Evolutionary conservation across 768 basidiomycete species (phyloP).

Genomic region (Russula emetica): DNA sequence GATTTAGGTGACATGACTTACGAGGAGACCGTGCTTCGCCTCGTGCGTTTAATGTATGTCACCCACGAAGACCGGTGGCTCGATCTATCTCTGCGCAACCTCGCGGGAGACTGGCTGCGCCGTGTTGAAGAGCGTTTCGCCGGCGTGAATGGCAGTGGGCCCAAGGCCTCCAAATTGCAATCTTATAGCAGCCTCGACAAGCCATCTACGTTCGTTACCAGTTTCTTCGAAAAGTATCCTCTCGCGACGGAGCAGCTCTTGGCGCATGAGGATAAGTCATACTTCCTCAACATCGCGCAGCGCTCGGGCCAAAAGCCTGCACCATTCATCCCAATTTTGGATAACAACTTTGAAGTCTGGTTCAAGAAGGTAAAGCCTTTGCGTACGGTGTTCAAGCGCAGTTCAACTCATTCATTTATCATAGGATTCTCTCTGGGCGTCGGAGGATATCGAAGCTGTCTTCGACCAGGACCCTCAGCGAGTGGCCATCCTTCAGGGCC

Average conservation of each 20-base stretch:
- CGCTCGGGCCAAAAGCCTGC: slow-evolving; percentile 97
- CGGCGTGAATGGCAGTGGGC: slow-evolving; percentile 69
- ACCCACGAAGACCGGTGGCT: slow-evolving; percentile 90
- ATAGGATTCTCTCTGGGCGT: slow-evolving; percentile 95
- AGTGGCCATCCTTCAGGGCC: slow-evolving; percentile 96
- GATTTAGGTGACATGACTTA: slow-evolving; percentile 98
- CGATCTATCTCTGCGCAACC: slow-evolving; percentile 84
- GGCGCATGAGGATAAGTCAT: slow-evolving; percentile 89
- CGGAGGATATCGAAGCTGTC: slow-evolving; percentile 97
- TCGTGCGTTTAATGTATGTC: slow-evolving; percentile 94
- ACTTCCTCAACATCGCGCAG: slow-evolving; percentile 94
- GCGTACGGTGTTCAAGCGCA: background rate
- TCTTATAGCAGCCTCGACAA: slow-evolving; percentile 83
- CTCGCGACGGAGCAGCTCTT: slow-evolving; percentile 81
- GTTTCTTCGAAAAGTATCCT: slow-evolving; percentile 84
- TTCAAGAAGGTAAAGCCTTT: slow-evolving; percentile 84
- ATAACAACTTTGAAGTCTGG: slow-evolving; percentile 94
- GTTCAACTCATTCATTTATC: slow-evolving; percentile 22
- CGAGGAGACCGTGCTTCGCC: slow-evolving; percentile 87
- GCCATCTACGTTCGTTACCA: slow-evolving; percentile 68
- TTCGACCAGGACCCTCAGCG: slow-evolving; percentile 99
- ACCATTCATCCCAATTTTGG: slow-evolving; percentile 95
- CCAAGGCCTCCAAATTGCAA: slow-evolving; percentile 78
- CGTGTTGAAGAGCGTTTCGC: slow-evolving; percentile 95
- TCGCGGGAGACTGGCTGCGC: slow-evolving; percentile 95